Evolutionary conservation across 768 basidiomycete genomes (phyloP).

Genomic region (Royoungia palumana): DNA sequence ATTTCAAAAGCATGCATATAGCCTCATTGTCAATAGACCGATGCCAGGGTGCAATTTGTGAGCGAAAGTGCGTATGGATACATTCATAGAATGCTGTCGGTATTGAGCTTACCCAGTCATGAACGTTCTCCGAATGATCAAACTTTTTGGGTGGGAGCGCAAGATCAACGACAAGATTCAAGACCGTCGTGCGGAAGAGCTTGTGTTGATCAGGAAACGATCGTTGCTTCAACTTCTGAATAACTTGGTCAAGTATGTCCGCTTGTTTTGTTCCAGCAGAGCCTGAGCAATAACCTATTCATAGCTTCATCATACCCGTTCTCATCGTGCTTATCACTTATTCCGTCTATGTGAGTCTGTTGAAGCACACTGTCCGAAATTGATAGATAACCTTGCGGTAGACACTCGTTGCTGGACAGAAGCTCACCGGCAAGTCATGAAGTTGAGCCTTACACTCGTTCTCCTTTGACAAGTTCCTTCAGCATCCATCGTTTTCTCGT

Average conservation of each 20-base stretch:
- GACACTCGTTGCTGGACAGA: slow-evolving; percentile 5
- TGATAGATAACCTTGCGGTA: neutral
- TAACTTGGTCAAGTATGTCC: slow-evolving; percentile 7
- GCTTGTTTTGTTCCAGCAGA: slow-evolving; percentile 4
- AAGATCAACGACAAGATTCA: slow-evolving; percentile 51
- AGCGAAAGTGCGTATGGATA: slow-evolving; percentile 47
- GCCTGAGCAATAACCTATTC: neutral
- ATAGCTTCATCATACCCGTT: slow-evolving; percentile 57
- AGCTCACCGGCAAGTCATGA: slow-evolving; percentile 6
- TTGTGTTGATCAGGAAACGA: slow-evolving; percentile 49
- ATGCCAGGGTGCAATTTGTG: slow-evolving; percentile 49
- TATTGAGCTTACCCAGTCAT: slow-evolving; percentile 35
- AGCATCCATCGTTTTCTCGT: slow-evolving; percentile 12
- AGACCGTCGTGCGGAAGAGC: slow-evolving; percentile 58
- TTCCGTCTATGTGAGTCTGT: slow-evolving; percentile 47
- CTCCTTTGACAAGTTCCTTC: neutral
- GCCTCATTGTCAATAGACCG: slow-evolving; percentile 31
- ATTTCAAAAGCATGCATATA: slow-evolving; percentile 20
- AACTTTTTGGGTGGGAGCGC: slow-evolving; percentile 67
- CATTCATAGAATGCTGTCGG: neutral
- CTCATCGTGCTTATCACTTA: slow-evolving; percentile 64
- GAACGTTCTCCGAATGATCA: slow-evolving; percentile 62
- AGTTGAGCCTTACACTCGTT: neutral
- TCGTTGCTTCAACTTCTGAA: slow-evolving; percentile 49
- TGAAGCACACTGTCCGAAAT: too few species aligned